Percentiles rank a stretch among this genome's conserved stretches.
phyloP scores from a whole-genome alignment of 495 filamentous ascomycete species.

The Extremus antarcticus region DNA sequence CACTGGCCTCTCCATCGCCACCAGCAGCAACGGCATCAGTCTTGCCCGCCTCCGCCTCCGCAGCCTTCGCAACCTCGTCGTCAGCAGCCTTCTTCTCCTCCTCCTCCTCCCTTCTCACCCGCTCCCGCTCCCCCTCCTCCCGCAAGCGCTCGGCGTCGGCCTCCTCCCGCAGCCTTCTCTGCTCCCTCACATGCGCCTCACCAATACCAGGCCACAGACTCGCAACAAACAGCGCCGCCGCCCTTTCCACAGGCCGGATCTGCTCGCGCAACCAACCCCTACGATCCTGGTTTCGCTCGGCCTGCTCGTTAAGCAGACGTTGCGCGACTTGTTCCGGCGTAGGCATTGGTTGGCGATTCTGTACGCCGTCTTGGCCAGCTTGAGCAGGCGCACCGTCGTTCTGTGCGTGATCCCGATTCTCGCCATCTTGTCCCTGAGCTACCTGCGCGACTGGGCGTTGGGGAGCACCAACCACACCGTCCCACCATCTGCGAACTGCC shows the following conservation, averaged over 20 bases:
- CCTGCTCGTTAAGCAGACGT: conserved; percentile 42
- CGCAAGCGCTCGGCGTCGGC: conserved; percentile 42
- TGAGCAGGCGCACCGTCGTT: background rate
- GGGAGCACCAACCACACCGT: conserved; percentile 14
- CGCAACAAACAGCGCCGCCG: conserved; percentile 70
- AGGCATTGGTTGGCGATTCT: conserved; percentile 25
- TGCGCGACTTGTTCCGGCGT: conserved; percentile 45
- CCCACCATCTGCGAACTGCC: conserved; percentile 14
- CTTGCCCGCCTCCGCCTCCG: background rate
- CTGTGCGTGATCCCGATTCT: background rate
- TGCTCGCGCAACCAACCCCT: conserved; percentile 44
- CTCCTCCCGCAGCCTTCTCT: conserved; percentile 15
- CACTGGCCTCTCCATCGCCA: too few relatives aligned
- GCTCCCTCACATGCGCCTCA: conserved; percentile 58
- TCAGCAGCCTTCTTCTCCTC: background rate
- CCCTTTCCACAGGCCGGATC: conserved; percentile 56
- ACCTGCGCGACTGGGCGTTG: too few relatives aligned
- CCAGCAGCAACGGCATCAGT: too few relatives aligned
- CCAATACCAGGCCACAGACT: conserved; percentile 78
- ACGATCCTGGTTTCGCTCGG: conserved; percentile 29
- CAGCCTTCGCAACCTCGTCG: too few relatives aligned
- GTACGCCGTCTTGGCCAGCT: background rate
- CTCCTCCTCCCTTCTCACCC: conserved; percentile 8
- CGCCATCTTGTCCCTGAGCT: too few relatives aligned
- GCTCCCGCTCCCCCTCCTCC: conserved; percentile 35